phyloP scores from a whole-genome alignment of 768 basidiomycete genomes.

The Tremella mesenterica region DNA sequence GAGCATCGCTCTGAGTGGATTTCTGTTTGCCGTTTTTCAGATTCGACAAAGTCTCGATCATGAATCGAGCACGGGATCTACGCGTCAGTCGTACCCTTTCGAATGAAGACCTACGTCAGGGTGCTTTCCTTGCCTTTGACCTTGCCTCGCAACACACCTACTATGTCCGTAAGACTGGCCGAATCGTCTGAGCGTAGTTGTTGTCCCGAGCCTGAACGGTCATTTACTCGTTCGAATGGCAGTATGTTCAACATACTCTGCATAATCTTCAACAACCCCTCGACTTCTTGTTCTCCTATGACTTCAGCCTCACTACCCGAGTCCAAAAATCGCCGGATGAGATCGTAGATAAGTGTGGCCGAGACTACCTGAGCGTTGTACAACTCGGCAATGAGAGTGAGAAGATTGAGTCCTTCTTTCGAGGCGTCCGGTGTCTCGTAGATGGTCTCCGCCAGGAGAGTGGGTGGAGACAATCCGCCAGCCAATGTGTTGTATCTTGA shows the following conservation, averaged over 20 bases:
- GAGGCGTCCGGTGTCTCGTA: conserved; percentile 49
- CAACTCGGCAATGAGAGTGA: conserved; percentile 78
- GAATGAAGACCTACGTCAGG: too few relatives aligned
- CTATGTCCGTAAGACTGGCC: conserved; percentile 80
- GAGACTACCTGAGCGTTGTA: conserved; percentile 95
- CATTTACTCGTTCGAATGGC: background rate
- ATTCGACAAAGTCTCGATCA: conserved; percentile 86
- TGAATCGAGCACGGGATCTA: conserved; percentile 85
- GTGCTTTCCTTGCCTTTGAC: conserved; percentile 50
- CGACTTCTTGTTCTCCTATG: conserved; percentile 71
- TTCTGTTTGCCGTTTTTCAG: conserved; percentile 81
- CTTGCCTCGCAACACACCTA: conserved; percentile 68
- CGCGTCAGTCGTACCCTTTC: conserved; percentile 4
- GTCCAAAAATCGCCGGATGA: conserved; percentile 66
- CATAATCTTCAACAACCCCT: conserved; percentile 74
- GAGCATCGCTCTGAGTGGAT: conserved; percentile 57
- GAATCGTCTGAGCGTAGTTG: conserved; percentile 90
- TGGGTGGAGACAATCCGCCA: conserved; percentile 2
- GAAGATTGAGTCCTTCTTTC: conserved; percentile 85
- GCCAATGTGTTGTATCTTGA: conserved; percentile 53
- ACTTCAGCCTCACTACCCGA: conserved; percentile 39
- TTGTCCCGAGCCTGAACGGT: conserved; percentile 66
- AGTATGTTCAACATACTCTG: conserved; percentile 41
- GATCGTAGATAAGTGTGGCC: conserved; percentile 77
- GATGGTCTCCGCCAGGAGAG: conserved; percentile 13